Percentiles rank a stretch among this genome's conserved stretches.
These are phyloP conservation scores for Scenedesmus sp. DNA, from an alignment of 163 green algal species.

Conservation along the genomic window DNA sequence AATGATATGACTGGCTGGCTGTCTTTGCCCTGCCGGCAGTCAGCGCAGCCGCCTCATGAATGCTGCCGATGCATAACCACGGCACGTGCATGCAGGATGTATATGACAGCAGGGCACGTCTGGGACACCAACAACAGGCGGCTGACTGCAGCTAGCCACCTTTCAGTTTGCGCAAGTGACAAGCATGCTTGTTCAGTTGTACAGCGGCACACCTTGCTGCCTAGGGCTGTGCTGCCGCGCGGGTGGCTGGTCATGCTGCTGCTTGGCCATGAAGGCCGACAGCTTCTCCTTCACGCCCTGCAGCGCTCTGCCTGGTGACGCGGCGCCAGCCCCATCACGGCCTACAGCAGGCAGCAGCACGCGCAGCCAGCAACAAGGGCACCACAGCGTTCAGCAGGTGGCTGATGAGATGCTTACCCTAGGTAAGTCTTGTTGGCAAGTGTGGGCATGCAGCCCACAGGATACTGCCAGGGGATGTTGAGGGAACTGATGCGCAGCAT, in stretches of 20 bases:
- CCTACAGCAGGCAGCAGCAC: not conserved
- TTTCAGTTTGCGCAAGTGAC: not conserved
- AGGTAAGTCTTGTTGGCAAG: not conserved
- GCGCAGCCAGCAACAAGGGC: not conserved
- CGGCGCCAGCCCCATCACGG: conserved; percentile 41
- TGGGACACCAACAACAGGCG: not conserved
- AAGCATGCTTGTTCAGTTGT: not conserved
- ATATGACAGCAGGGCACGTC: not conserved
- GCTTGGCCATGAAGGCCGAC: conserved; percentile 60
- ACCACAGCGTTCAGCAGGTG: not conserved
- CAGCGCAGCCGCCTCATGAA: too few relatives aligned
- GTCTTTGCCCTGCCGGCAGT: too few relatives aligned
- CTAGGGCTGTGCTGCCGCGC: not conserved
- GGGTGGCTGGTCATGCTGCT: conserved; percentile 38
- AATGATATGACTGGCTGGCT: not conserved
- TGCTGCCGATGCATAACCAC: too few relatives aligned
- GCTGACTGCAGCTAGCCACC: not conserved
- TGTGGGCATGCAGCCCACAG: not conserved
- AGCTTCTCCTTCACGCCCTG: conserved; percentile 78
- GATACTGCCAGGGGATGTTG: too few relatives aligned
- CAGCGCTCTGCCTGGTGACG: conserved; percentile 70
- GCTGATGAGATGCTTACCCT: too few relatives aligned
- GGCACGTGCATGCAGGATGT: not conserved
- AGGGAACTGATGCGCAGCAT: not conserved
- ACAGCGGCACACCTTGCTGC: not conserved